Percentiles rank a stretch among this genome's conserved stretches.
phyloP scores from a whole-genome alignment of 257 asterid species.

The Solanum corneliomulleri region DNA sequence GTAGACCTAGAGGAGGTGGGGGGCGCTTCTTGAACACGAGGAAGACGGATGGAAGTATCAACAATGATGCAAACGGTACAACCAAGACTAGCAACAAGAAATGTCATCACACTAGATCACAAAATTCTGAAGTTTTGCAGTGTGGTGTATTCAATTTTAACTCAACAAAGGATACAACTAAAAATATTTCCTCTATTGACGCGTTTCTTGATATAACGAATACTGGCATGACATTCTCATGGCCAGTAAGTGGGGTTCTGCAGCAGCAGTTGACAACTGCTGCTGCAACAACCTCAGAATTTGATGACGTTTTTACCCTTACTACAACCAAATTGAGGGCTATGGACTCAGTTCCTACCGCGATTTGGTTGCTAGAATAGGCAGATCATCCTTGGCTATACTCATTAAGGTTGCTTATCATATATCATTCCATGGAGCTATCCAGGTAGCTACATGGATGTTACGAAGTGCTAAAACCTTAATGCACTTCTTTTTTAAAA shows the following conservation, averaged over 20 bases:
- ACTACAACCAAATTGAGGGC: slow-evolving; percentile 12
- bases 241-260: slow-evolving; percentile 23
- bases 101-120: slow-evolving; percentile 18
- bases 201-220: slow-evolving; percentile 16
- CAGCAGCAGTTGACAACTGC: slow-evolving; percentile 12
- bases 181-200: slow-evolving; percentile 9
- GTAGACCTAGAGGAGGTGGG: slow-evolving; percentile 58
- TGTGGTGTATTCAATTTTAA: slow-evolving; percentile 19
- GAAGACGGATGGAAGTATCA: background rate
- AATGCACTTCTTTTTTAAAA: slow-evolving; percentile 2
- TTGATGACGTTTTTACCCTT: slow-evolving; percentile 7
- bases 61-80: background rate
- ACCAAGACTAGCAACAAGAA: background rate
- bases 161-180: slow-evolving; percentile 11
- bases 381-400: slow-evolving; percentile 72
- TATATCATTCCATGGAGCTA: background rate
- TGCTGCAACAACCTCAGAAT: slow-evolving; percentile 35
- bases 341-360: slow-evolving; percentile 1
- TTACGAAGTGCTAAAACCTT: slow-evolving; percentile 4
- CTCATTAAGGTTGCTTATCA: slow-evolving; percentile 1
- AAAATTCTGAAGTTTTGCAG: slow-evolving; percentile 30
- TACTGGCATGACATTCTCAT: slow-evolving; percentile 20
- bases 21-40: slow-evolving; percentile 56
- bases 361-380: slow-evolving; percentile 29
- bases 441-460: background rate